Evolutionary conservation across 805 yeast genomes (phyloP).

Genomic region (Hanseniaspora occidentalis): DNA sequence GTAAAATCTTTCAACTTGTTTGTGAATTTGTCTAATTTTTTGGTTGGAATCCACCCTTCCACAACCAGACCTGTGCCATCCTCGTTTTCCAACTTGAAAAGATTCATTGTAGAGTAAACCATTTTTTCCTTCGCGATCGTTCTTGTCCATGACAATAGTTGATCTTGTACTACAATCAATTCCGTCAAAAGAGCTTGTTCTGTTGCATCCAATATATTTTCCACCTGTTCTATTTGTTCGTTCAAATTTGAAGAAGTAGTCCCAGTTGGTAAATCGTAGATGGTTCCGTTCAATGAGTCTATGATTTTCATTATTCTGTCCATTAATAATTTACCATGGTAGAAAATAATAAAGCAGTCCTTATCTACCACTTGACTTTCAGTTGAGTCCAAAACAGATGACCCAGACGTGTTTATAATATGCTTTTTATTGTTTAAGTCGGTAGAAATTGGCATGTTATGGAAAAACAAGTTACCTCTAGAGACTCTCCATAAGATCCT

Average conservation of each 20-base stretch:
- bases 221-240: conserved; percentile 38
- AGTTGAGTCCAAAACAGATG: background rate
- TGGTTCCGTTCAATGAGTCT: conserved; percentile 78
- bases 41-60: conserved; percentile 93
- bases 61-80: conserved; percentile 47
- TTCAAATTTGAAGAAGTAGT: conserved; percentile 31
- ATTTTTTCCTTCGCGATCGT: conserved; percentile 68
- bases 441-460: conserved; percentile 50
- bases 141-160: conserved; percentile 63
- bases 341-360: conserved; percentile 75
- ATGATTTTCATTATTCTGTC: conserved; percentile 69
- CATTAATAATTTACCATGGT: conserved; percentile 74
- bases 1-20: conserved; percentile 43
- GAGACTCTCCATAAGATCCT: conserved; percentile 84
- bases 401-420: background rate
- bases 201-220: conserved; percentile 51
- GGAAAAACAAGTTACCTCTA: conserved; percentile 81
- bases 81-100: conserved; percentile 36
- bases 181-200: conserved; percentile 64
- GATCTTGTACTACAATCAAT: conserved; percentile 63
- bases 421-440: background rate
- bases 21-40: conserved; percentile 56
- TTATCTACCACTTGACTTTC: conserved; percentile 55
- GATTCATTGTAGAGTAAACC: conserved; percentile 59
- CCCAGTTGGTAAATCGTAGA: conserved; percentile 30